phyloP scores from a whole-genome alignment of 805 yeast species.

The Dipodascopsis uninucleata region DNA sequence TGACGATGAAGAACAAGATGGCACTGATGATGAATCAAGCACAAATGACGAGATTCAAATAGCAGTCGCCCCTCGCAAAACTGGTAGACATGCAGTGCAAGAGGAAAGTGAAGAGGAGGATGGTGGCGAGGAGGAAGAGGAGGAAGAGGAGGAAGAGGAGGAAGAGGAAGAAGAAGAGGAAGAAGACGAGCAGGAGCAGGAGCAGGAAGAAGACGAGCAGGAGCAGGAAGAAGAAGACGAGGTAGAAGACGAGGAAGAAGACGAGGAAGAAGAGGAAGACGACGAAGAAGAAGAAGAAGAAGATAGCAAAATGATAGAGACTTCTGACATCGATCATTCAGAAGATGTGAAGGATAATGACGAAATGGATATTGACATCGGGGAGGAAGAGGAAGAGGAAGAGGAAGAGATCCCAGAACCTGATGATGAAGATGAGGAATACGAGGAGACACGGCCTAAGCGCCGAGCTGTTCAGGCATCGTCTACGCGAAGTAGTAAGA shows the following conservation, averaged over 20 bases:
- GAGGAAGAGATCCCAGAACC: conserved; percentile 26
- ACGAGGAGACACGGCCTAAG: not conserved
- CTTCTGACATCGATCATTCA: conserved; percentile 18
- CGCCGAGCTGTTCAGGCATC: conserved; percentile 2
- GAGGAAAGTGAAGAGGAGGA: conserved; percentile 5
- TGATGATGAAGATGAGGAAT: conserved; percentile 1
- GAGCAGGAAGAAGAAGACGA: too few species aligned
- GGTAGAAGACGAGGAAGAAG: conserved; percentile 1
- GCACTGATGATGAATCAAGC: conserved; percentile 4
- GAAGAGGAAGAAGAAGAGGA: conserved; percentile 4
- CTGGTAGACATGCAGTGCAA: not conserved
- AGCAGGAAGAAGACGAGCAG: conserved; percentile 13
- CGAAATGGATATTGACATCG: conserved; percentile 15
- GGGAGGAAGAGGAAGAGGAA: conserved; percentile 1
- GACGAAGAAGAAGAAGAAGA: conserved; percentile 29
- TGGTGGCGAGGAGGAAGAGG: conserved; percentile 3
- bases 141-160: conserved; percentile 9
- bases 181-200: conserved; percentile 6
- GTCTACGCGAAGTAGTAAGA: not conserved
- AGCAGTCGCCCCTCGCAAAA: conserved; percentile 12
- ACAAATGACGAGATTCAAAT: not conserved
- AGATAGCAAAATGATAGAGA: conserved; percentile 27
- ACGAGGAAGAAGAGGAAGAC: conserved; percentile 10
- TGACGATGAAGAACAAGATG: conserved; percentile 3
- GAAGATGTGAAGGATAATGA: conserved; percentile 22